These are phyloP conservation scores for Corniculantispora saksenae DNA, from an alignment of 2,329 filamentous ascomycete genomes.

Conservation along the genomic window DNA sequence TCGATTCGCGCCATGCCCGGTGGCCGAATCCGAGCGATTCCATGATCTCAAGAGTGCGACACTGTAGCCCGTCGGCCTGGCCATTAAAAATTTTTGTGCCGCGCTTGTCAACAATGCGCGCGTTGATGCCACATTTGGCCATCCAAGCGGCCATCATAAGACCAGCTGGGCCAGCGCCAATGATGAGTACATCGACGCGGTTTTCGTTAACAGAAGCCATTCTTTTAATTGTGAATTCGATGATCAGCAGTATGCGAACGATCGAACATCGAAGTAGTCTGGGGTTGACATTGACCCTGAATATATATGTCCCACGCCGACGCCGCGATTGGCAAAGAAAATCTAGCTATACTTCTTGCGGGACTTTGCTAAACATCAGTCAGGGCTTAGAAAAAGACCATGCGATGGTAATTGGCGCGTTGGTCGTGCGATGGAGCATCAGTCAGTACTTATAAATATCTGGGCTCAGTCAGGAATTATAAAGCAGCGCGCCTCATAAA, in stretches of 20 bases:
- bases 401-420: not conserved
- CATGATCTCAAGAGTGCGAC: slow-evolving; percentile 69
- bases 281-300: not conserved
- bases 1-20: slow-evolving; percentile 63
- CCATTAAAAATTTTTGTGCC: slow-evolving; percentile 30
- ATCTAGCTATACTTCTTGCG: not conserved
- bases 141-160: slow-evolving; percentile 45
- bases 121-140: slow-evolving; percentile 28
- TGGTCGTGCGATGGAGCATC: not conserved
- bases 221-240: not conserved
- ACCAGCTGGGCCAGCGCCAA: slow-evolving; percentile 50
- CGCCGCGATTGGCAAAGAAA: not conserved
- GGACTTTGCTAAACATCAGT: slow-evolving; percentile 1
- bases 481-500: not conserved
- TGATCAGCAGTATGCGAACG: not conserved
- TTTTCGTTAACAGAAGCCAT: not conserved
- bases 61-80: slow-evolving; percentile 54
- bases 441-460: not conserved
- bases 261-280: not conserved
- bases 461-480: not conserved
- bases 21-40: slow-evolving; percentile 70
- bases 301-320: not conserved
- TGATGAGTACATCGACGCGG: slow-evolving; percentile 43
- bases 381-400: not conserved
- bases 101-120: slow-evolving; percentile 25